Evolutionary conservation across 1,139 yeast genomes (phyloP), one percentile per base, ranked within the genome.

Genomic region (Yamadazyma taylorii): DNA sequence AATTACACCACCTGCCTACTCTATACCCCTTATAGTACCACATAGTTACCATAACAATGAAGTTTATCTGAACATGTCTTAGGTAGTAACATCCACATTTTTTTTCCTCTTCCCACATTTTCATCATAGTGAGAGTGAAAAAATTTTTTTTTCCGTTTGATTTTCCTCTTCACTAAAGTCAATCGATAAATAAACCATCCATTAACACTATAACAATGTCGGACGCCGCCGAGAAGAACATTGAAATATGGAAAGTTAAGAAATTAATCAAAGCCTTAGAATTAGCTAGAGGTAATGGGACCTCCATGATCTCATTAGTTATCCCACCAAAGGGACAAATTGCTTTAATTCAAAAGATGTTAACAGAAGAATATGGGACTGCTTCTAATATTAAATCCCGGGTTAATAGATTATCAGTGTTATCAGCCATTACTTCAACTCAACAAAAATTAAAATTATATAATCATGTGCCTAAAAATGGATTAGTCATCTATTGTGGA

Each of bases 241-340:
- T 92, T 63, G 96, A 92, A 74, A 89, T 92, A 72, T 92, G 98
- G 98, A 92, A 92, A 81, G 84, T 92, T 76, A 90, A 90, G 75
- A 92, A 92, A 69, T 73, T 85, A 76, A 80, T 84, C 73, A 85
- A 84, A 66, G 80, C 87, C 45, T 76, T 92, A 55, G 94, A 90
- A 61, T 69, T 70, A 56, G 97, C 97, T 41, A 79, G 96, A 65
- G 97, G 98, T 64, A 92, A 92, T 60, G 98, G 98, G 65, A 92
- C 98, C 35, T 92, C 98, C 24, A 92, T 92, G 97, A 92, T 92
- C 58, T 89, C 97, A 23, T 75, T 92, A 61, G 86, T 92, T 55
- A 87, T 92, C 48, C 95, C 98, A 32, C 98, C 98, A 52, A 85
- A 79, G 60, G 94, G 95, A 41, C 98, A 92, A 67, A 85, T 92